Base-by-base conservation (phyloP, 306 rosid species). In the Dicorynia guianensis region DNA sequence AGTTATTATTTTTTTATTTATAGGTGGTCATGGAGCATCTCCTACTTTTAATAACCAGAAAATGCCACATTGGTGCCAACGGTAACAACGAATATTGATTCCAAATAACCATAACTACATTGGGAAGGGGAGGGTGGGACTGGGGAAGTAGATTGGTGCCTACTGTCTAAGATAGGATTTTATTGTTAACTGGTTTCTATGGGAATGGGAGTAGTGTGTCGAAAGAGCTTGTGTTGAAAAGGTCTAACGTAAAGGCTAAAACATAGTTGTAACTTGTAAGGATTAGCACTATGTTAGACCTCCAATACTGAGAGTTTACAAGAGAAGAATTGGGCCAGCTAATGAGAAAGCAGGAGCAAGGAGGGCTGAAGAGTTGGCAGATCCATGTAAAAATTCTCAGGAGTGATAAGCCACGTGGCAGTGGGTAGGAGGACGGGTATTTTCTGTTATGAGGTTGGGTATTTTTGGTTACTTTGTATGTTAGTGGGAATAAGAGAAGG, bases 31-130 rank as follows among this genome's bases (percentile, higher is more conserved):
- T 50, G 25, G 76, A 43, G 14, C 53, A 61, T 60, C 56, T 47
- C 61, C 38, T 25, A 25, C 30, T 20, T 53, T 52, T 53, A 33
- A 53, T 30, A 19, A 54, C 5, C 9, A 0, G 12, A 63, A 38
- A 69, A 56, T 46, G 69, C 40, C 69, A 76, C 59, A 69, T 42
- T 57, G 61, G 57, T 46, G 39, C 39, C 34, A 35, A 67, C 46
- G 4, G 52, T 25, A 56, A 11, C 11, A 59, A 59, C 7, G n/a
- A 12, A 12, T 57, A 56, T 5, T 0, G n/a, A 25, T 25, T 56
- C 5, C 30, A 56, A 25, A 20, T 13, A 25, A 25, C 30, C 30
- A 2, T 20, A 13, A 11, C 35, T 8, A 25, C 25, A 60, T 39
- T 54, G 36, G 40, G 30, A 25, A 10, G 10, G 46, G 7, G 7